phyloP scores from a whole-genome alignment of 1,284 basidiomycete species.

The Pseudozyma hubeiensis region DNA sequence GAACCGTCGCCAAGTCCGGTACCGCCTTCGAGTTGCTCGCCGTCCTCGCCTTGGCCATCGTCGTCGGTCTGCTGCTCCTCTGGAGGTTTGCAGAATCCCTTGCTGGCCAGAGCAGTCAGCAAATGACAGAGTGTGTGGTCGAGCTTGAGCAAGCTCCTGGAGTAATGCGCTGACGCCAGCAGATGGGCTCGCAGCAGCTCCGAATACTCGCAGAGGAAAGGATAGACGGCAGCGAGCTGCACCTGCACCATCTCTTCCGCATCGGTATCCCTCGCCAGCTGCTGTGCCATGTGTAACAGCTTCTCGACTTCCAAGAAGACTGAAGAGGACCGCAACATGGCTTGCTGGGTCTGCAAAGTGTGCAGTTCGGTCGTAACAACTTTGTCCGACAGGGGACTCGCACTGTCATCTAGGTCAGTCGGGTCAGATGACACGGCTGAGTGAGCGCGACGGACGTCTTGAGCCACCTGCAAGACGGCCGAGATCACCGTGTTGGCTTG shows the following conservation, averaged over 20 bases:
- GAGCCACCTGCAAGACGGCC: conserved; percentile 63
- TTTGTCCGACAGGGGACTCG: conserved; percentile 42
- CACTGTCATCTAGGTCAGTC: not conserved
- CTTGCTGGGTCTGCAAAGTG: conserved; percentile 27
- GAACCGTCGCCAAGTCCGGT: conserved; percentile 67
- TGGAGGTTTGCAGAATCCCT: conserved; percentile 80
- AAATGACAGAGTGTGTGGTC: conserved; percentile 81
- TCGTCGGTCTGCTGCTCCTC: conserved; percentile 53
- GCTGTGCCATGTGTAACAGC: conserved; percentile 22
- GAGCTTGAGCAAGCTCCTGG: conserved; percentile 86
- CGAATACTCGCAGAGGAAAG: conserved; percentile 59
- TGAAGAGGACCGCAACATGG: conserved; percentile 37
- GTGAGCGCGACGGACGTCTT: conserved; percentile 51
- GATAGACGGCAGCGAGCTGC: conserved; percentile 47
- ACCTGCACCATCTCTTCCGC: conserved; percentile 22
- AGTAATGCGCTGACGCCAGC: conserved; percentile 73
- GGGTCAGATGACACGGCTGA: not conserved
- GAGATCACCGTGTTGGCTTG: conserved; percentile 49
- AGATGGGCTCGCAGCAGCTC: conserved; percentile 70
- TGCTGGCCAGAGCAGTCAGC: conserved; percentile 79
- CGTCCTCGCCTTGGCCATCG: conserved; percentile 47
- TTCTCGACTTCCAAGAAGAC: conserved; percentile 36
- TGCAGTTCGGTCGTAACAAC: conserved; percentile 35
- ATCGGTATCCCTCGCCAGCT: conserved; percentile 11
- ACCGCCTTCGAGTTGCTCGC: conserved; percentile 63